phyloP scores from a whole-genome alignment of 2,329 filamentous ascomycete species.

The Colletotrichum cordylinicola region DNA sequence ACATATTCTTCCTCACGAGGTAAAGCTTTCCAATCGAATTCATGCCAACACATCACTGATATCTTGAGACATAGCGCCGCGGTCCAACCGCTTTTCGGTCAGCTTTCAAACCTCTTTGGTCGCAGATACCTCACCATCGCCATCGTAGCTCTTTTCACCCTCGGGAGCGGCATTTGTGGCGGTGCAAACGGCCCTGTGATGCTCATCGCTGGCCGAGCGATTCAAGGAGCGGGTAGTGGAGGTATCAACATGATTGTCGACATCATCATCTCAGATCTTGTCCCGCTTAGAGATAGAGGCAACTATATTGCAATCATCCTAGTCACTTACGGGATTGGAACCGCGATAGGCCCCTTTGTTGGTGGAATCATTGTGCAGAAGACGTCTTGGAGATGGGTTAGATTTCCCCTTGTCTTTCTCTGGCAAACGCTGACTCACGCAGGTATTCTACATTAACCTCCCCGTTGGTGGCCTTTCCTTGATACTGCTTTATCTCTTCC shows the following conservation, averaged over 20 bases:
- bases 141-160: conserved; percentile 49
- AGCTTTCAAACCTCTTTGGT: conserved; percentile 59
- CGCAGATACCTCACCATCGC: conserved; percentile 46
- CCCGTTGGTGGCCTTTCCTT: conserved; percentile 34
- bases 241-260: conserved; percentile 39
- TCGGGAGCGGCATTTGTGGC: conserved; percentile 60
- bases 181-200: conserved; percentile 46
- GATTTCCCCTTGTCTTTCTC: not conserved
- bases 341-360: conserved; percentile 36
- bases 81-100: conserved; percentile 55
- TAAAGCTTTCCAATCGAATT: not conserved
- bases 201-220: conserved; percentile 52
- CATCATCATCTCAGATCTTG: conserved; percentile 48
- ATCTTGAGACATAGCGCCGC: conserved; percentile 26
- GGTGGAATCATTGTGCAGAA: conserved; percentile 32
- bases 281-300: conserved; percentile 51
- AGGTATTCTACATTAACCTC: conserved; percentile 51
- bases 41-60: not conserved
- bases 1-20: conserved; percentile 28
- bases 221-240: conserved; percentile 54
- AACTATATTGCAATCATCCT: conserved; percentile 41
- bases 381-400: conserved; percentile 45
- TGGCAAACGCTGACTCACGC: not conserved
- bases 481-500: conserved; percentile 11
- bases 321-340: conserved; percentile 36